Base-by-base conservation (phyloP, 2,329 filamentous ascomycete species). In the Aspergillus glaucus region DNA sequence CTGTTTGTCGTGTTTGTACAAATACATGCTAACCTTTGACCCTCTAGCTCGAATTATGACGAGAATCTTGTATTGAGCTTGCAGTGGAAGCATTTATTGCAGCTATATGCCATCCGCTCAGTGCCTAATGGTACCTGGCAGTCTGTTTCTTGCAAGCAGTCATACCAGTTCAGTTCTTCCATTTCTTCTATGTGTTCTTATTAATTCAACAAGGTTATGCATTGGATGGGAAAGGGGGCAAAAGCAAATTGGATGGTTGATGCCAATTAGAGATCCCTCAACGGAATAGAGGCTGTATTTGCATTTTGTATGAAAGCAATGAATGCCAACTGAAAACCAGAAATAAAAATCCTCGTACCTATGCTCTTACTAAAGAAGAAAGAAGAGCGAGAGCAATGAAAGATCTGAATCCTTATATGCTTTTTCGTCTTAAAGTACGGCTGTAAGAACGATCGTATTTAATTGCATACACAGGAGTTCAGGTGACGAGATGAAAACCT, bases 21-120 rank as follows among this genome's bases (percentile, higher is more conserved):
- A 32, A 9, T 14, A 17, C n/a, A 44, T 54, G 43, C 53, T 58
- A 48, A 60, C 36, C 26, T 46, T n/a, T 22, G 14, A 30, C 15
- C 10, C 17, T 42, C 14, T 52, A 74, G 71, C 71, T 53, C 70
- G 72, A 52, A 74, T 74, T 42, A 69, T 73, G 69, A 74, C 72
- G 22, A 65, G 72, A 39, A 67, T 74, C 46, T 54, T 74, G 44
- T 74, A 73, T 57, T 74, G 64, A 40, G 15, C 34, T 36, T 36
- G 26, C 10, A 62, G 47, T 44, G 47, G 34, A 30, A 37, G 46
- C 41, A 22, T 6, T 22, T 22, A 22, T 22, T 22, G 22, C 22
- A 6, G 21, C 14, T 28, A 9, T 10, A 28, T 28, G 32, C 15
- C 34, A 8, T n/a, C 14, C 8, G 32, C 6, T 15, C 15, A 36